These are phyloP conservation scores for Yarrowia hollandica DNA, from an alignment of 805 yeast species.

Conservation along the genomic window DNA sequence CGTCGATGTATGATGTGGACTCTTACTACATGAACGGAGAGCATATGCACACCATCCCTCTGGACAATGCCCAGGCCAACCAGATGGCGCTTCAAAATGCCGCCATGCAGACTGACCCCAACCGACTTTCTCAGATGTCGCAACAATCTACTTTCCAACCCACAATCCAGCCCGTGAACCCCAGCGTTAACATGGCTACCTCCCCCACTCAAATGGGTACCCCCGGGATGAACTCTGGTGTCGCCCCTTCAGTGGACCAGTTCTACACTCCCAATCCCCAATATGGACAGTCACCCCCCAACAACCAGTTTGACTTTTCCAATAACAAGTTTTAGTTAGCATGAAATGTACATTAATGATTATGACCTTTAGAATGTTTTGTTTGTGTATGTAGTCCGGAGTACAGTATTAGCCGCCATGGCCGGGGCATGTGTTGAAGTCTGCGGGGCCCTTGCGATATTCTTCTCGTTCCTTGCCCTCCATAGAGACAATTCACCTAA, in stretches of 20 bases:
- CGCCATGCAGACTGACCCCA: conserved; percentile 16
- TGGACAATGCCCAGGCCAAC: conserved; percentile 20
- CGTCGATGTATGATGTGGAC: conserved; percentile 29
- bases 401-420: too few species aligned
- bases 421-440: too few species aligned
- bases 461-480: not conserved
- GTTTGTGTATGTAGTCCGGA: not conserved
- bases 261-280: conserved; percentile 27
- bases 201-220: conserved; percentile 4
- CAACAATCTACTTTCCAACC: conserved; percentile 13
- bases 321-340: conserved; percentile 24
- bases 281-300: conserved; percentile 23
- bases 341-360: conserved; percentile 26
- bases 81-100: conserved; percentile 21
- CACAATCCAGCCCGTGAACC: conserved; percentile 11
- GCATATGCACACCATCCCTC: conserved; percentile 7
- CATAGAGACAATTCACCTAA: not conserved
- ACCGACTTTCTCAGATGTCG: conserved; percentile 15
- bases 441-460: too few species aligned
- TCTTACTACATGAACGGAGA: conserved; percentile 26
- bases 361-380: conserved; percentile 15
- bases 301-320: conserved; percentile 27
- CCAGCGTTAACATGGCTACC: not conserved
- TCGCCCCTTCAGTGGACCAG: conserved; percentile 19
- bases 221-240: not conserved